phyloP scores from a whole-genome alignment of 805 yeast genomes.

The Wickerhamiella australiensis region DNA sequence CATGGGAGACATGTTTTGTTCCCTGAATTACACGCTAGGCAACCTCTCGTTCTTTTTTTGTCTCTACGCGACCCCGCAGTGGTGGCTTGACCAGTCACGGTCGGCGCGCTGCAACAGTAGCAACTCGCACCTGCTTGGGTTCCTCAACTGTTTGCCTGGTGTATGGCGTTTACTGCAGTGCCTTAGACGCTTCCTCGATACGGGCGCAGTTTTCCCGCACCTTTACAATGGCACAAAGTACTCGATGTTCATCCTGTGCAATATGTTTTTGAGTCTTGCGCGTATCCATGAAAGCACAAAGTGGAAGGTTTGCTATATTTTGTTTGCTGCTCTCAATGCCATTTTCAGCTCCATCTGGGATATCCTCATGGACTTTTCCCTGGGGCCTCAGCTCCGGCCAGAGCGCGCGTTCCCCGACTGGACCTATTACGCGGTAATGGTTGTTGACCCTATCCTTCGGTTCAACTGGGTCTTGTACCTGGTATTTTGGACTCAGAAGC shows the following conservation, averaged over 20 bases:
- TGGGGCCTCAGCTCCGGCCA: slow-evolving; percentile 25
- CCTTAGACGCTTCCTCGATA: slow-evolving; percentile 77
- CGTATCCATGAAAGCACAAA: slow-evolving; percentile 44
- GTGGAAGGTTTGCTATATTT: slow-evolving; percentile 48
- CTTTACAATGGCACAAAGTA: slow-evolving; percentile 79
- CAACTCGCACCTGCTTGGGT: slow-evolving; percentile 66
- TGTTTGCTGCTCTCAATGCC: slow-evolving; percentile 65
- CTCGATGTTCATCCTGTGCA: slow-evolving; percentile 50
- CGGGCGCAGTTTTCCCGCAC: slow-evolving; percentile 95
- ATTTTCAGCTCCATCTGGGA: slow-evolving; percentile 71
- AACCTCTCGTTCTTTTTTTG: slow-evolving; percentile 80
- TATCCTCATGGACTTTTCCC: slow-evolving; percentile 89
- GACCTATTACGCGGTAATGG: slow-evolving; percentile 63
- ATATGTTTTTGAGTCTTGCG: slow-evolving; percentile 62
- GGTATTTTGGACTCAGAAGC: slow-evolving; percentile 58
- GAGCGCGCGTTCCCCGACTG: slow-evolving; percentile 38
- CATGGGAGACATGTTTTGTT: slow-evolving; percentile 80
- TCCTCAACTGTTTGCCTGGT: slow-evolving; percentile 71
- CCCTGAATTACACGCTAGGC: slow-evolving; percentile 77
- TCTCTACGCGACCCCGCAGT: slow-evolving; percentile 50
- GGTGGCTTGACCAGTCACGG: slow-evolving; percentile 34
- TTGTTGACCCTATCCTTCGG: slow-evolving; percentile 59
- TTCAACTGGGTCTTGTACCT: slow-evolving; percentile 91
- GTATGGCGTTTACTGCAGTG: slow-evolving; percentile 89
- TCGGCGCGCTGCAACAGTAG: slow-evolving; percentile 58